These are phyloP conservation scores for Saccharomycopsis microspora DNA, from an alignment of 805 yeast species.

Conservation along the genomic window DNA sequence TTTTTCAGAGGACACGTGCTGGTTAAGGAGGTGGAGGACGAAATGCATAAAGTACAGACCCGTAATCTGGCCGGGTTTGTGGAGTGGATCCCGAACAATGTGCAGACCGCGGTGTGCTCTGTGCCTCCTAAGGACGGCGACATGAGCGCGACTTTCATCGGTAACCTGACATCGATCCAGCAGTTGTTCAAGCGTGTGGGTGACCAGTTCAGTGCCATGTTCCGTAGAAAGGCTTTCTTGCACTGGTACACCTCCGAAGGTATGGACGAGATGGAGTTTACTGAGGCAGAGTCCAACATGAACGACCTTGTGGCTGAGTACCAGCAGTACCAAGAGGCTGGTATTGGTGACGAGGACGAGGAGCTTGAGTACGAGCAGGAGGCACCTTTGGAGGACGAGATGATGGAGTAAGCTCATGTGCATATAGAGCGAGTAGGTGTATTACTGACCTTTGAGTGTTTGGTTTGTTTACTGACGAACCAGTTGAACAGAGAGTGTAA, in stretches of 20 bases:
- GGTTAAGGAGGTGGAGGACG: constrained; percentile 89
- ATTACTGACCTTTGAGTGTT: no score
- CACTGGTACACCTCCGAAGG: constrained; percentile 96
- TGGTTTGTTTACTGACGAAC: no score
- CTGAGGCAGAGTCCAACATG: constrained; percentile 90
- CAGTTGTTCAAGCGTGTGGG: constrained; percentile 85
- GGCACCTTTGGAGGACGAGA: constrained; percentile 39
- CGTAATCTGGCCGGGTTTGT: constrained; percentile 78
- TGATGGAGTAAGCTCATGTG: no score
- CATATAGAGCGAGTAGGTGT: no score
- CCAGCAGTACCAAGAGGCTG: constrained; percentile 85
- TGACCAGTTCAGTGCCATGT: constrained; percentile 86
- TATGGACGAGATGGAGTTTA: constrained; percentile 91
- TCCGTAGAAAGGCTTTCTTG: constrained; percentile 86
- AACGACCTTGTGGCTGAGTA: constrained; percentile 80
- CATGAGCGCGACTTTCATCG: constrained; percentile 87
- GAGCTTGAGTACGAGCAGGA: constrained; percentile 61
- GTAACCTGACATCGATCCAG: constrained; percentile 88
- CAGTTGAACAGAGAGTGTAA: no score
- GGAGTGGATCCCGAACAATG: constrained; percentile 94
- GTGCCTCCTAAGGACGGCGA: constrained; percentile 80
- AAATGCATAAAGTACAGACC: constrained; percentile 75
- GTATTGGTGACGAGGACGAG: constrained; percentile 59
- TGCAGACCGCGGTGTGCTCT: constrained; percentile 87
- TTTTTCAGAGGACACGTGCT: constrained; percentile 91